Base-by-base conservation (phyloP, 2,329 filamentous ascomycete genomes). In the Blastomyces parvus region DNA sequence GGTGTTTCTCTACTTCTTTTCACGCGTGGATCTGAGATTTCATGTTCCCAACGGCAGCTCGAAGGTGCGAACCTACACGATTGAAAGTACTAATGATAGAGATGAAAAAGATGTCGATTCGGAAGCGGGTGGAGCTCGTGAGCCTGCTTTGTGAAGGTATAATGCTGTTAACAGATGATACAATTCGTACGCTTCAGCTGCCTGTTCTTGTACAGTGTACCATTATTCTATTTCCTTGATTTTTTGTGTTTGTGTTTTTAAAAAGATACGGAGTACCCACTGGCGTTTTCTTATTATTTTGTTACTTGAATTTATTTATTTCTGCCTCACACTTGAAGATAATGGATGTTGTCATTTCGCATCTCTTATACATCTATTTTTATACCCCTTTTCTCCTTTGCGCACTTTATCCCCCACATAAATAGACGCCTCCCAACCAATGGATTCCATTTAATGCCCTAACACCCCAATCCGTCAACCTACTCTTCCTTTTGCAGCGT, bases 1-100 rank as follows among this genome's bases (percentile, higher is more conserved):
- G 46, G 81, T 93, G 4, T 82, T 81, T 61, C 76, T 86, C 9
- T 93, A 89, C 74, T 81, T 86, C 0, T 70, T 88, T 19, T 74
- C 82, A 25, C 83, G 91, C 40, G 86, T 94, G 65, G 91, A 96
- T 73, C 81, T 82, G 65, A 83, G 89, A 52, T 95, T 93, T 77
- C 82, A 88, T 71, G 78, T 94, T 30, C 89, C 89, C 0, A 79
- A 94, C 71, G 87, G 88, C 55, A 85, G 85, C 70, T 69, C 66
- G 22, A 66, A 66, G 55, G 64, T 61, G 40, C 58, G 62, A 19
- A 66, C 42, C 44, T 68, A 67, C 50, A 7, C 40, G 3, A 8
- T 5, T 22, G 46, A 33, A 14, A 33, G 65, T 36, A 5, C 25
- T 22, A 42, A 38, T 27, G 30, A 30, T 42, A 9, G 11, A 13